Evolutionary conservation across 2,329 filamentous ascomycete genomes (phyloP).

Genomic region (Calonectria montana): DNA sequence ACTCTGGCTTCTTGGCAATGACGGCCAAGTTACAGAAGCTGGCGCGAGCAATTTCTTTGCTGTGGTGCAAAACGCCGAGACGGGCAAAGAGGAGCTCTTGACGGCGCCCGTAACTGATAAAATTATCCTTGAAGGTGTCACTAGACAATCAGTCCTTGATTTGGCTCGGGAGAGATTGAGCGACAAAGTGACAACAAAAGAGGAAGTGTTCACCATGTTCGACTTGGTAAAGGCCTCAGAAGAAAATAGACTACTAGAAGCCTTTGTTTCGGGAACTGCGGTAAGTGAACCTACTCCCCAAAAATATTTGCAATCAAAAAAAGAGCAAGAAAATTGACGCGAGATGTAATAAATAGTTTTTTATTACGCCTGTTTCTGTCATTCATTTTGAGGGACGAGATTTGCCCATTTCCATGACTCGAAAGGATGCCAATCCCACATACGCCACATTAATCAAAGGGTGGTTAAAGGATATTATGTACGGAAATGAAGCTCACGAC

Average conservation of each 20-base stretch:
- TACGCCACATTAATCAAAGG: constrained; percentile 13
- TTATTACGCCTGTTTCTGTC: constrained; percentile 20
- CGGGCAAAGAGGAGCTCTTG: constrained; percentile 67
- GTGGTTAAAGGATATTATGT: constrained; percentile 28
- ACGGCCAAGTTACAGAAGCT: constrained; percentile 50
- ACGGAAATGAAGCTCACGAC: constrained; percentile 18
- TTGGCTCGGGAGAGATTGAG: constrained; percentile 53
- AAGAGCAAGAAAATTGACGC: background rate
- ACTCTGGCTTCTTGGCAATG: constrained; percentile 75
- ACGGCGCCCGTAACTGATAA: constrained; percentile 70
- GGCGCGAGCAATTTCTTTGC: constrained; percentile 77
- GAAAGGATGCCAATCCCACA: background rate
- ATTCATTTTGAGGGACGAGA: constrained; percentile 21
- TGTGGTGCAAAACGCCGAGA: constrained; percentile 62
- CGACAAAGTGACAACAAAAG: background rate
- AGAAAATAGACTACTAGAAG: constrained; percentile 71
- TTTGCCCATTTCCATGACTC: background rate
- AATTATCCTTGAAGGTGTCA: constrained; percentile 75
- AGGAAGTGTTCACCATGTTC: constrained; percentile 70
- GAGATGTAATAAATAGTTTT: constrained; percentile 9
- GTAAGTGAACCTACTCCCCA: constrained; percentile 47
- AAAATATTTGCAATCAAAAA: background rate
- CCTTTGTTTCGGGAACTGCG: constrained; percentile 75
- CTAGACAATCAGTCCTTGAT: constrained; percentile 71
- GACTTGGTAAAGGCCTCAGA: constrained; percentile 67